Base-by-base conservation (phyloP, 768 basidiomycete species). In the Suillus variegatus region DNA sequence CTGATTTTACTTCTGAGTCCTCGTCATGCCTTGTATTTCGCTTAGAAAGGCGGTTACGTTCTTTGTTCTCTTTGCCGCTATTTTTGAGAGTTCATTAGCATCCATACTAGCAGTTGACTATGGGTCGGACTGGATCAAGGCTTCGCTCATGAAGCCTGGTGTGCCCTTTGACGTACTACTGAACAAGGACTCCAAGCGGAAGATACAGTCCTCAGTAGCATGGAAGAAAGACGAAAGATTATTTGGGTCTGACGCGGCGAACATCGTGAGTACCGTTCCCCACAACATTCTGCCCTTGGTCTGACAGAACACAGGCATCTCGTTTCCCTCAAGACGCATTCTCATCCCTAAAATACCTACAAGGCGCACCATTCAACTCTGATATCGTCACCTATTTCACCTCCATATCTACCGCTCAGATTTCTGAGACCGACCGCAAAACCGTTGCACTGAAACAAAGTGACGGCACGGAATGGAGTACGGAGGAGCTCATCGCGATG, bases 41-140 rank as follows among this genome's bases (percentile, higher is more conserved):
- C 43, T 77, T 25, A 57, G 73, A 63, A 76, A 73, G 67, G 73
- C 61, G 16, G 10, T 78, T 32, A 72, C 70, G 9, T 46, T 76
- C 36, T 60, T 75, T 43, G 14, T 71, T 20, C 55, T 76, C 41
- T 57, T 78, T 61, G n/a, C 69, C 25, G 68, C 49, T 16, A 25
- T 73, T 46, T 61, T 75, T 62, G 65, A 75, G 54, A 73, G 80
- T 51, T 79, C 82, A n/a, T 77, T 85, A 49, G 92, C 90, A 25
- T 88, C 95, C 3, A 86, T 99, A 14, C 86, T 99, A 57, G 96
- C 96, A 22, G 93, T 99, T 73, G 97, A 99, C 87, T 98, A 97
- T 86, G 97, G 97, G 74, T 87, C 93, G 20, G 97, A 99, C 79
- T 96, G 90, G 86, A 98, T 96, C 73, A 99, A 98, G 78, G 93